Conservation (phyloP, 139 green algal species). For the Volvox africanus region DNA sequence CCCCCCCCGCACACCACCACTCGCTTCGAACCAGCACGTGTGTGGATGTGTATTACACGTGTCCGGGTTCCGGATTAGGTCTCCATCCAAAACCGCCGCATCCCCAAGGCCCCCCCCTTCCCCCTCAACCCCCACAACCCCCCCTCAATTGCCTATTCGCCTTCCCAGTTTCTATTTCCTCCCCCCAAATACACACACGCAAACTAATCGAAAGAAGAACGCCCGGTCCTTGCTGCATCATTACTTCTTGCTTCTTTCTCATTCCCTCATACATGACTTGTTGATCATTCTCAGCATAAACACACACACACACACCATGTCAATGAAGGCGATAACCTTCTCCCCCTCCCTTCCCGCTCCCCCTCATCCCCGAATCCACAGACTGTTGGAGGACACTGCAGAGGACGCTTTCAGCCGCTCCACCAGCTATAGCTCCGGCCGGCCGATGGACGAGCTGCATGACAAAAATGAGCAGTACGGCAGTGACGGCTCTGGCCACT, state of each 20-base stretch:
- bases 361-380: neutral
- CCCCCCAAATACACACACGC: neutral
- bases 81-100: neutral
- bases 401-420: constrained; percentile 37
- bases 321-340: neutral
- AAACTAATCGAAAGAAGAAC: too few relatives aligned
- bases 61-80: too few relatives aligned
- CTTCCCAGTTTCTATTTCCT: neutral
- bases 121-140: neutral
- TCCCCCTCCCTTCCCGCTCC: neutral
- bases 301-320: too few relatives aligned
- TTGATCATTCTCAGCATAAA: too few relatives aligned
- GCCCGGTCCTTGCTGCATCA: too few relatives aligned
- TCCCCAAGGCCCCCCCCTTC: neutral
- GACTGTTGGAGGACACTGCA: constrained; percentile 43
- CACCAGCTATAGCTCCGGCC: constrained; percentile 32
- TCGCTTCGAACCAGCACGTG: too few relatives aligned
- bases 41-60: too few relatives aligned
- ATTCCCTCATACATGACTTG: too few relatives aligned
- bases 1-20: too few relatives aligned
- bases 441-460: neutral
- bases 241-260: neutral
- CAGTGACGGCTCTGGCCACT: neutral
- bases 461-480: neutral
- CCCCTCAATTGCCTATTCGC: too few relatives aligned